Conservation (phyloP, 2,329 filamentous ascomycete genomes). For the Aspergillus fructus region DNA sequence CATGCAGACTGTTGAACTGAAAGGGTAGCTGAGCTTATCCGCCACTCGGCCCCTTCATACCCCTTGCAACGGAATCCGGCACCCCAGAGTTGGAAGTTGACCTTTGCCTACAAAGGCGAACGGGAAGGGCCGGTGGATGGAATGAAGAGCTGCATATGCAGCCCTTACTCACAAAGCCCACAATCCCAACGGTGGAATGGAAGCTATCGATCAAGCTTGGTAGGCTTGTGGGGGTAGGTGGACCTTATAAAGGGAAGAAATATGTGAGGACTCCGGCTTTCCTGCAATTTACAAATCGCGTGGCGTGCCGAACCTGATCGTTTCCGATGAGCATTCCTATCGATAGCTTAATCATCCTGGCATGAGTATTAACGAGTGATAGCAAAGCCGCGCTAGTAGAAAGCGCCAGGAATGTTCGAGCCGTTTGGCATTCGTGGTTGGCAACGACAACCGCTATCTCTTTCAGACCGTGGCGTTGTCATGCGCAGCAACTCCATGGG, state of each 20-base stretch:
- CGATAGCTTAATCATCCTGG: not conserved
- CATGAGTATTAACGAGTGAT: not conserved
- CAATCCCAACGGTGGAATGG: not conserved
- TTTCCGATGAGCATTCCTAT: not conserved
- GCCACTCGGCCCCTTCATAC: not conserved
- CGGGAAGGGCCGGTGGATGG: not conserved
- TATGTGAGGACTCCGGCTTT: slow-evolving; percentile 1
- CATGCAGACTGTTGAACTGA: not conserved
- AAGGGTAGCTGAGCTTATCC: not conserved
- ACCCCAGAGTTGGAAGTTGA: not conserved
- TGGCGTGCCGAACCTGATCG: not conserved
- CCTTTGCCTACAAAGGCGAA: not conserved
- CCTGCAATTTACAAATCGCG: not conserved
- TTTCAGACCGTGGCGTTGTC: not conserved
- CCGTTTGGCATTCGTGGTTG: not conserved
- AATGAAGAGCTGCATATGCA: not conserved
- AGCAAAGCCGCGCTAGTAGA: not conserved
- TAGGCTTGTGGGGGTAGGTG: not conserved
- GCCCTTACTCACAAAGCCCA: not conserved
- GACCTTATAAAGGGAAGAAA: not conserved
- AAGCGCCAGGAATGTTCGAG: not conserved
- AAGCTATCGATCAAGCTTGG: not conserved
- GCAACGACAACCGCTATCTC: not conserved
- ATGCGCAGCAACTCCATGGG: not conserved
- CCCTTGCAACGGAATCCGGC: not conserved